Evolutionary conservation across 805 yeast genomes (phyloP), one percentile per base, ranked within the genome.

Genomic region (Saccharomyces jurei): DNA sequence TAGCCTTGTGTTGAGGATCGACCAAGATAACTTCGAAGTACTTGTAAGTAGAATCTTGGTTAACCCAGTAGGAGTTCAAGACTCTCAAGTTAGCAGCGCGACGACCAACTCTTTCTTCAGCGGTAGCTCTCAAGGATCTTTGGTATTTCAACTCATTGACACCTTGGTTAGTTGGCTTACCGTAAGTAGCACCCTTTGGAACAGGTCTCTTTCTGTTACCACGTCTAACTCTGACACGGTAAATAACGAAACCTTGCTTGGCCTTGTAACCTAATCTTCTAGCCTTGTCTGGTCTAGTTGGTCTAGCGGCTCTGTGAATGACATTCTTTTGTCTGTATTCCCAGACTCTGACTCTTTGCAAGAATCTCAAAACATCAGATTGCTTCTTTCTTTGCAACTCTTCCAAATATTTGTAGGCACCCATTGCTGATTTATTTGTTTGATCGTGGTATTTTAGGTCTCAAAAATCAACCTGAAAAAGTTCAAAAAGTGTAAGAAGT

Each of bases 121-220:
- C 99, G 72, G 97, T 91, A 71, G 96, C 83, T 81, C 96, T 89
- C 79, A 89, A 82, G 63, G 97, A 86, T 81, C 92, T 89, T 84
- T 94, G 99, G 96, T 90, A 91, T 83, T 94, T 94, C 82, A 94
- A 88, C 80, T 94, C 97, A 84, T 84, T 84, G 69, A 94, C 94
- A 89, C 99, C 99, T 83, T 89, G 96, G 96, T 94, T 94, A 83
- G 99, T 94, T 86, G 99, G 99, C 88, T 94, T 94, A 89, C 99
- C 99, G 86, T 94, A 92, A 77, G 98, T 94, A 74, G 97, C 98
- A 89, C 99, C 99, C 94, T 94, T 94, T 82, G 95, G 90, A 73
- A 87, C 97, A 72, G 97, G 97, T 83, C 96, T 89, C 97, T 94
- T 94, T 88, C 99, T 91, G 84, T 92, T 92, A 84, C 99, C 99